These are phyloP conservation scores for Huntiella bhutanensis DNA, from an alignment of 2,329 filamentous ascomycete genomes.

Conservation along the genomic window DNA sequence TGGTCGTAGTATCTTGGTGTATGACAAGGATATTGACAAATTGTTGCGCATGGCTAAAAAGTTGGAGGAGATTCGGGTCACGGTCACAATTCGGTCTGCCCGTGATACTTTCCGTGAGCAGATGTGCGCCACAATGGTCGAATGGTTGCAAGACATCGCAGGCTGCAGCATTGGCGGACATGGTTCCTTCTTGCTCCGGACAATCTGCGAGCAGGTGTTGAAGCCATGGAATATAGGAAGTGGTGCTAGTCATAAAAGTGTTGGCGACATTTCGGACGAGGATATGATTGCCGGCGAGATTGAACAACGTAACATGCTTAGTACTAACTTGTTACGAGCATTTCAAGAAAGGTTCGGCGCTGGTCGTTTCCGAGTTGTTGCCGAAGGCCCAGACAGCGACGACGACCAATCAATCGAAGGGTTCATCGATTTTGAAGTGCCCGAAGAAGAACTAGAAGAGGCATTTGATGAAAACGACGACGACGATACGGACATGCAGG, in stretches of 20 bases:
- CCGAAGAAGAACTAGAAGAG: background rate
- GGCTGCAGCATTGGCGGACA: constrained; percentile 74
- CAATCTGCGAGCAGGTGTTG: constrained; percentile 81
- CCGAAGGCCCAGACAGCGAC: constrained; percentile 21
- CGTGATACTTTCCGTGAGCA: constrained; percentile 93
- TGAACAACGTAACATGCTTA: constrained; percentile 18
- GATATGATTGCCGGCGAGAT: constrained; percentile 14
- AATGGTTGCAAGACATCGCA: constrained; percentile 86
- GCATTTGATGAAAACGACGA: constrained; percentile 1
- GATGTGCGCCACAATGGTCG: constrained; percentile 95
- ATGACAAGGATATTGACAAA: constrained; percentile 49
- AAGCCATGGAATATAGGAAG: constrained; percentile 78
- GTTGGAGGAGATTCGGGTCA: constrained; percentile 89
- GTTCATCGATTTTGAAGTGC: background rate
- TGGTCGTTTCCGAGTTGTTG: background rate
- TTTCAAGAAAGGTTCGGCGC: constrained; percentile 14
- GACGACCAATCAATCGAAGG: constrained; percentile 15
- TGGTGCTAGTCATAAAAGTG: constrained; percentile 55
- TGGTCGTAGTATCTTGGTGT: constrained; percentile 69
- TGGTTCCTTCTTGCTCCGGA: constrained; percentile 55
- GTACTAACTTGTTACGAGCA: constrained; percentile 20
- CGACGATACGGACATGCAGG: constrained; percentile 5
- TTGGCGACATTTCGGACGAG: constrained; percentile 47
- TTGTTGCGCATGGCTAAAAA: constrained; percentile 65
- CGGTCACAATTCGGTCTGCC: constrained; percentile 81